Conservation (phyloP, 495 filamentous ascomycete species). For the Darksidea phi region DNA sequence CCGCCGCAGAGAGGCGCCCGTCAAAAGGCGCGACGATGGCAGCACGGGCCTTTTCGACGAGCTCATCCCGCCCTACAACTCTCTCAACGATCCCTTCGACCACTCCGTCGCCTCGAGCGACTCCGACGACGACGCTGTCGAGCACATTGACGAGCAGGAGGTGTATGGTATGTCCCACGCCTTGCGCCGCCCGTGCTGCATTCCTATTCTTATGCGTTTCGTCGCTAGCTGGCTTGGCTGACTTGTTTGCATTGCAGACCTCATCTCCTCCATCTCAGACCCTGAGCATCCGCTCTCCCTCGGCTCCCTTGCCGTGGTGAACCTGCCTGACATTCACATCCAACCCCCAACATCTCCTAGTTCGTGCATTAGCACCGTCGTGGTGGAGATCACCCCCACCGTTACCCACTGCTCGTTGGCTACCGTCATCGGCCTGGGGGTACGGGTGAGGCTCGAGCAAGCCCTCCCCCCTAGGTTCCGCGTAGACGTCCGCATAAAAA, state of each 20-base stretch:
- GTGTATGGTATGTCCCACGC: conserved; percentile 69
- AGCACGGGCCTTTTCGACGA: conserved; percentile 48
- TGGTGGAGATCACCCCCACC: conserved; percentile 86
- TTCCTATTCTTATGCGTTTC: not conserved
- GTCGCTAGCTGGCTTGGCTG: conserved; percentile 25
- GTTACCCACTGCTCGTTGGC: conserved; percentile 95
- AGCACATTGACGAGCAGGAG: conserved; percentile 93
- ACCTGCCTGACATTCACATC: conserved; percentile 85
- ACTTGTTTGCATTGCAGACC: conserved; percentile 56
- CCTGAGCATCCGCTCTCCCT: conserved; percentile 94
- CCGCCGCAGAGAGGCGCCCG: conserved; percentile 54
- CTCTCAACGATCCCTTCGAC: conserved; percentile 56
- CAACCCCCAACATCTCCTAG: conserved; percentile 51
- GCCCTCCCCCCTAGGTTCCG: conserved; percentile 89
- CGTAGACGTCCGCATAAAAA: conserved; percentile 89
- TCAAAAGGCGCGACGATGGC: conserved; percentile 47
- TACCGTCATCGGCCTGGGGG: conserved; percentile 92
- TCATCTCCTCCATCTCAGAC: conserved; percentile 90
- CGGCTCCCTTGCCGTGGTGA: conserved; percentile 88
- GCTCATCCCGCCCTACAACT: conserved; percentile 48
- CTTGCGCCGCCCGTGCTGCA: conserved; percentile 5
- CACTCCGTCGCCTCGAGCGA: conserved; percentile 47
- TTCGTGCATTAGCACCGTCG: conserved; percentile 54
- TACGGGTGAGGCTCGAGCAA: conserved; percentile 86
- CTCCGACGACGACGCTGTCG: conserved; percentile 63